Conservation (phyloP, 202 grass and related monocot genomes). For the Miscanthus sacchariflorus region DNA sequence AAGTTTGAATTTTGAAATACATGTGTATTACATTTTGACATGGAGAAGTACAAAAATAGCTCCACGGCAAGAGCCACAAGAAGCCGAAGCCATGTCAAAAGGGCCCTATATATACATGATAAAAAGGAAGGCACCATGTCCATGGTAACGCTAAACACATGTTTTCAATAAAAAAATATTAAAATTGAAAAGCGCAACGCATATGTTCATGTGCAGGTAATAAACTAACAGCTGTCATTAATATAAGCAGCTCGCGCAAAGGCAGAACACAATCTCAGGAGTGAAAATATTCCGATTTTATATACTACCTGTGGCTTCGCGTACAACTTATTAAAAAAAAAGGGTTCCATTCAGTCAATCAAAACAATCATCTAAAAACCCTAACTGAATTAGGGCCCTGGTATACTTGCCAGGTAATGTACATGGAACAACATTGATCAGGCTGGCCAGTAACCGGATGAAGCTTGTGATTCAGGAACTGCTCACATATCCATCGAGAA, state of each 20-base stretch:
- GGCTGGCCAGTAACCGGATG: constrained; percentile 36
- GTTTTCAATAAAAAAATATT: too few relatives aligned
- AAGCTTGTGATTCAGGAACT: constrained; percentile 37
- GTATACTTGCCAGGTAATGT: constrained; percentile 53
- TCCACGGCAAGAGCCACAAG: too few relatives aligned
- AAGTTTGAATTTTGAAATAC: too few relatives aligned
- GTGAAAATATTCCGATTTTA: constrained; percentile 41
- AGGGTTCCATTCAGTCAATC: constrained; percentile 30
- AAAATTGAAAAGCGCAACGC: too few relatives aligned
- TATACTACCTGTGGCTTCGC: constrained; percentile 44
- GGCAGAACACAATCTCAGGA: neutral
- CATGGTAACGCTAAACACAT: too few relatives aligned
- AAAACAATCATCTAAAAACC: constrained; percentile 57
- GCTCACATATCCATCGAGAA: constrained; percentile 48
- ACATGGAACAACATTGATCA: constrained; percentile 60
- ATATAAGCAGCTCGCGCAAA: neutral
- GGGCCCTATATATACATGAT: too few relatives aligned
- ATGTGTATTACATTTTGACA: too few relatives aligned
- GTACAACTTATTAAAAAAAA: constrained; percentile 59
- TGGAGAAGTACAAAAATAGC: too few relatives aligned
- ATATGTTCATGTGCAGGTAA: neutral
- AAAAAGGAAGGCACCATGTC: too few relatives aligned
- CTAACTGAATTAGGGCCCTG: constrained; percentile 39
- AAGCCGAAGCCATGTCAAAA: too few relatives aligned
- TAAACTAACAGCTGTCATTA: neutral